Evolutionary conservation across 2,329 filamentous ascomycete species (phyloP).

Genomic region (Trichothecium sympodiale): DNA sequence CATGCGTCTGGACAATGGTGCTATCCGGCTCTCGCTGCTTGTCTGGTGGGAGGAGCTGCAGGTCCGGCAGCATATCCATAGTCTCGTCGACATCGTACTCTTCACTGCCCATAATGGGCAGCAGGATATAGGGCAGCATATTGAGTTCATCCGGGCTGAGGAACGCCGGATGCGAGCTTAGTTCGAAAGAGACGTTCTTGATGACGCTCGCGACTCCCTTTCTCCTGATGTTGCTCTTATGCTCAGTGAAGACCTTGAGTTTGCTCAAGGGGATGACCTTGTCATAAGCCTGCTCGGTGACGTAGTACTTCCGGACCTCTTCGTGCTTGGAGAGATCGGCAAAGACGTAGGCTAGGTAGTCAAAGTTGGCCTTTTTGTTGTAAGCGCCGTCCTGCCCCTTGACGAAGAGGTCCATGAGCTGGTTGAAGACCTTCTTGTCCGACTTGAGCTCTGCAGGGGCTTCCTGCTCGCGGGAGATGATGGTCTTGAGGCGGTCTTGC

Average conservation of each 20-base stretch:
- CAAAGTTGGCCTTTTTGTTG: constrained; percentile 77
- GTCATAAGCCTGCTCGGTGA: constrained; percentile 65
- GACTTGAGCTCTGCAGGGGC: constrained; percentile 60
- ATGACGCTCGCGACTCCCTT: constrained; percentile 94
- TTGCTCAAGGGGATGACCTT: constrained; percentile 81
- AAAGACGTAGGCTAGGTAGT: constrained; percentile 91
- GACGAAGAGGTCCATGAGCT: constrained; percentile 91
- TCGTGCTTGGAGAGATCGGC: constrained; percentile 81
- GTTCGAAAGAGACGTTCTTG: constrained; percentile 85
- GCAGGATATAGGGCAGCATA: constrained; percentile 75
- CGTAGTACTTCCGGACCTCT: constrained; percentile 64
- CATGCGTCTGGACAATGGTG: constrained; percentile 70
- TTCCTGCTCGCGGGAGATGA: constrained; percentile 58
- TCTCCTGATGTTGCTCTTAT: constrained; percentile 69
- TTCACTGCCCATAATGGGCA: constrained; percentile 80
- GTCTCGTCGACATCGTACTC: constrained; percentile 82
- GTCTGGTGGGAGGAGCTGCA: constrained; percentile 81
- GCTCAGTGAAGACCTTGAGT: constrained; percentile 88
- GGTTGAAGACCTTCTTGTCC: constrained; percentile 69
- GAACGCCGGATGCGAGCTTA: constrained; percentile 59
- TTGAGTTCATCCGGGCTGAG: constrained; percentile 62
- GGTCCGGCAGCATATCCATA: constrained; percentile 75
- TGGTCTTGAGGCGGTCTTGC: constrained; percentile 57
- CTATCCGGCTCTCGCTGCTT: constrained; percentile 73
- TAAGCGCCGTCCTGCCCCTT: constrained; percentile 74